Evolutionary conservation across 768 basidiomycete species (phyloP), one percentile per base, ranked within the genome.

Genomic region (Clavulina sp.): DNA sequence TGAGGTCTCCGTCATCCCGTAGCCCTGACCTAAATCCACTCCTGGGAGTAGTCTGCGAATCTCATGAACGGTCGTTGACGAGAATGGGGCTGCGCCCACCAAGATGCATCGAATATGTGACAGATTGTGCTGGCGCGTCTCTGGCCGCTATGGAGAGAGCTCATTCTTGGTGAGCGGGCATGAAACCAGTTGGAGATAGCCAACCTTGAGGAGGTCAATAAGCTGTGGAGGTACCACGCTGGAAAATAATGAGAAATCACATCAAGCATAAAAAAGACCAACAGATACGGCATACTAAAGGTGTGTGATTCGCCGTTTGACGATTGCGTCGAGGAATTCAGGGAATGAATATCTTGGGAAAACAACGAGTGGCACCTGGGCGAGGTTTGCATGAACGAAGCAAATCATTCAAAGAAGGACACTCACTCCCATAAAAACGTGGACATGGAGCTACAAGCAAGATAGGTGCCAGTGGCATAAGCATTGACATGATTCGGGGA

Each of bases 301-400:
- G 55, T 80, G 73, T 3, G 68, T 70, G 54, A 81, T 76, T 33
- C 66, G 69, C 63, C 81, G 70, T 19, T 69, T 70, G 30, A 70
- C 66, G 31, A 82, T 76, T 63, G 76, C 79, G 41, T 72, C 66
- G 19, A 83, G 68, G 67, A 80, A 75, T n/a, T 69, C 70, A 24
- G 67, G 65, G 49, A 79, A 79, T 55, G 69, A 76, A 61, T 81
- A 82, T 56, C 72, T 80, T 4, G 76, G 72, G 9, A 81, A 63
- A 9, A 81, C 67, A 7, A 81, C 77, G 50, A 52, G 47, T 16
- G 58, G 52, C 34, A 57, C 23, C 58, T 59, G n/a, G n/a, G n/a
- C n/a, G n/a, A 44, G 21, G 1, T 2, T 9, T 9, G 13, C 13
- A 28, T 46, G 13, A 46, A 24, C 9, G 19, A 9, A 9, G 34